phyloP scores from a whole-genome alignment of 192 early-diverging fungal genomes.

The Martensiomyces pterosporus region DNA sequence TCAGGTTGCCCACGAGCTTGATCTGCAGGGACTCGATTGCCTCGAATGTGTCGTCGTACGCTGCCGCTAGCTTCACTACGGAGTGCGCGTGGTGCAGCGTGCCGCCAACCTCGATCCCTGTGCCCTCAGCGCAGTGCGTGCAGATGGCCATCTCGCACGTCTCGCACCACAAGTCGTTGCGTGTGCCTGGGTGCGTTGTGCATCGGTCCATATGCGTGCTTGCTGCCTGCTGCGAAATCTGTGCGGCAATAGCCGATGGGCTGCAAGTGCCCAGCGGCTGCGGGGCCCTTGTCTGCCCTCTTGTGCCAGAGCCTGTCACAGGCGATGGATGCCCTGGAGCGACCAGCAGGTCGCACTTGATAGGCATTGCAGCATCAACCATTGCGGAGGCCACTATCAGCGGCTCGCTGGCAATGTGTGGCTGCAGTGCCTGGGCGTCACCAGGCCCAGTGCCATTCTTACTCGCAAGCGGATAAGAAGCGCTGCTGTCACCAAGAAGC shows the following conservation, averaged over 20 bases:
- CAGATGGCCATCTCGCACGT: slow-evolving; percentile 29
- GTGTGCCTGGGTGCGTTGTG: slow-evolving; percentile 31
- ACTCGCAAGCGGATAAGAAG: too few species aligned
- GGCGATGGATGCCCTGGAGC: too few species aligned
- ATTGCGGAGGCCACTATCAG: too few species aligned
- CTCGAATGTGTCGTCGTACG: slow-evolving; percentile 48
- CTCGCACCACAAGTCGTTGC: slow-evolving; percentile 43
- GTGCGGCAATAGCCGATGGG: not conserved
- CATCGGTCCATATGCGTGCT: slow-evolving; percentile 22
- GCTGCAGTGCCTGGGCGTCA: too few species aligned
- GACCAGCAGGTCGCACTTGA: too few species aligned
- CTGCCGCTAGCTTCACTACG: slow-evolving; percentile 21
- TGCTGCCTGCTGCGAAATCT: not conserved
- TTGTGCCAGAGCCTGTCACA: too few species aligned
- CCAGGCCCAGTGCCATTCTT: too few species aligned
- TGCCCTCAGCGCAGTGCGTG: slow-evolving; percentile 17
- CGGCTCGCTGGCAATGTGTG: too few species aligned
- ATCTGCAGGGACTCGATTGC: slow-evolving; percentile 30
- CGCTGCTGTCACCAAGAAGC: too few species aligned
- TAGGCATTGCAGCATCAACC: too few species aligned
- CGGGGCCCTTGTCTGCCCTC: too few species aligned
- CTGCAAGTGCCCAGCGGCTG: too few species aligned
- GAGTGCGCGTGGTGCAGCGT: slow-evolving; percentile 15
- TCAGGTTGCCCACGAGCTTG: slow-evolving; percentile 17
- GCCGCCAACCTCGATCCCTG: not conserved